phyloP scores from a whole-genome alignment of 306 rosid species.

The Hylodesmum podocarpum region DNA sequence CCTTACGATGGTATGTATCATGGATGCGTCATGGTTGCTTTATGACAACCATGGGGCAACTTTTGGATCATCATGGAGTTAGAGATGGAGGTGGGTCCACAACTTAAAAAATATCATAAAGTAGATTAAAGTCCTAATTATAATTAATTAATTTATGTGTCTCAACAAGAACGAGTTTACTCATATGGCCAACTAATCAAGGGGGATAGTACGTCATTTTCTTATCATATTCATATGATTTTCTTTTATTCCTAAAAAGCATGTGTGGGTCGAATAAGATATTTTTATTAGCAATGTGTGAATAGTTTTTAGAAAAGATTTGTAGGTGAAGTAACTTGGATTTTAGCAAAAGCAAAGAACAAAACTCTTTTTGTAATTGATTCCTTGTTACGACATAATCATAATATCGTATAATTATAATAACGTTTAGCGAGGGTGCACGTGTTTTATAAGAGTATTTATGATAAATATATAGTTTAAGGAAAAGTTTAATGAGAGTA shows the following conservation, averaged over 20 bases:
- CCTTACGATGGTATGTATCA: not conserved
- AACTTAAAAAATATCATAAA: not conserved
- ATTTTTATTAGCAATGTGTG: not conserved
- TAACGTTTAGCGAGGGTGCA: too few relatives aligned
- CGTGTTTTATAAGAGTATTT: too few relatives aligned
- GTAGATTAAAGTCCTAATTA: not conserved
- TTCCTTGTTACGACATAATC: not conserved
- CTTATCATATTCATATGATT: not conserved
- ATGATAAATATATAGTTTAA: too few relatives aligned
- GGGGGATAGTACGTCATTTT: not conserved
- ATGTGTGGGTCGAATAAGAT: not conserved
- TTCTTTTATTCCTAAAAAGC: not conserved
- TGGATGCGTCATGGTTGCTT: not conserved
- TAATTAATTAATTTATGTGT: not conserved
- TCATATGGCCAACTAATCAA: not conserved
- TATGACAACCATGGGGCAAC: constrained; percentile 11
- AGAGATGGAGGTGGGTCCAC: not conserved
- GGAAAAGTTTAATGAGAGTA: too few relatives aligned
- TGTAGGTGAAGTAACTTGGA: not conserved
- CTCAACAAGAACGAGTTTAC: not conserved
- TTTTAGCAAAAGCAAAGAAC: not conserved
- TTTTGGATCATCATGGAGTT: not conserved
- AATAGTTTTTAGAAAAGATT: not conserved
- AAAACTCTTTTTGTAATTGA: too few relatives aligned
- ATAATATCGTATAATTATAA: too few relatives aligned